Evolutionary conservation across 352 stramenopile species (phyloP).

Genomic region (Globisporangium apiculatum): DNA sequence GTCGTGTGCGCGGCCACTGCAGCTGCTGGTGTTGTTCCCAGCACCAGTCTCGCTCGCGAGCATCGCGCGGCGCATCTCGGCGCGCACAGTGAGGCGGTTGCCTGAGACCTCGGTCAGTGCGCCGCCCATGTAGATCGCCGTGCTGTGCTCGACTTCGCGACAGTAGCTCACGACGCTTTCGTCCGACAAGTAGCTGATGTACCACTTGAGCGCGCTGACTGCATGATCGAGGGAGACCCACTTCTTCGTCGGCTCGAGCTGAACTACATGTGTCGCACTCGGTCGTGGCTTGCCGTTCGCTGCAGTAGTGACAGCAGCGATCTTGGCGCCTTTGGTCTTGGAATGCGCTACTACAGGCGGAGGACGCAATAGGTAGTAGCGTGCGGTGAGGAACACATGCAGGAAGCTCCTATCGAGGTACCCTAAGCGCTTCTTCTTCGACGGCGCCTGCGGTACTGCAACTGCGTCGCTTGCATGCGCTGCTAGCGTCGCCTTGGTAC

Average conservation of each 20-base stretch:
- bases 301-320: background rate
- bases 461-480: background rate
- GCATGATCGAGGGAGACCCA: constrained; percentile 66
- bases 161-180: constrained; percentile 50
- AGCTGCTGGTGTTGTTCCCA: background rate
- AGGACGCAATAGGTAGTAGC: constrained; percentile 30
- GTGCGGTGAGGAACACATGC: constrained; percentile 53
- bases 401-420: constrained; percentile 60
- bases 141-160: constrained; percentile 66
- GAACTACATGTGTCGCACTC: constrained; percentile 28
- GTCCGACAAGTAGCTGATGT: constrained; percentile 49
- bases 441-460: constrained; percentile 1
- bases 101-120: constrained; percentile 44
- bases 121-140: constrained; percentile 44
- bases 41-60: constrained; percentile 11
- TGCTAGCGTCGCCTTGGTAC: background rate
- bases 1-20: background rate
- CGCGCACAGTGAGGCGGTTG: constrained; percentile 59
- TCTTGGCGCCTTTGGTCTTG: constrained; percentile 7
- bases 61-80: constrained; percentile 69
- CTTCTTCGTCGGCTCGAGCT: constrained; percentile 37
- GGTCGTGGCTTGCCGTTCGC: background rate
- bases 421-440: constrained; percentile 17
- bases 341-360: constrained; percentile 11
- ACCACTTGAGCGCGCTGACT: constrained; percentile 53